Evolutionary conservation across 2,329 filamentous ascomycete species (phyloP).

Genomic region (Aspergillus sp.): DNA sequence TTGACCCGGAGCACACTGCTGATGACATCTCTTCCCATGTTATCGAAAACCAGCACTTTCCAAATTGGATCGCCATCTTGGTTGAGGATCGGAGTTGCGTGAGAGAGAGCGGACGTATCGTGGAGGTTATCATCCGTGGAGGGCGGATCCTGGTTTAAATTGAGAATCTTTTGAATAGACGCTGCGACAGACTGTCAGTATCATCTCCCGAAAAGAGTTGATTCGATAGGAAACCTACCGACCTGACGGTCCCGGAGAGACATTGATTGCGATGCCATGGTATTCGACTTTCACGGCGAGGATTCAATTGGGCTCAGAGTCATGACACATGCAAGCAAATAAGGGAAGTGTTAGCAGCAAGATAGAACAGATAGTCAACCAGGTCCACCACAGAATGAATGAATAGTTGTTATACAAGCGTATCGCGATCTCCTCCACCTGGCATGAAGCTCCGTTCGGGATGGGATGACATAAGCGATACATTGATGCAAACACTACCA

Average conservation of each 20-base stretch:
- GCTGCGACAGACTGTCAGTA: conserved; percentile 45
- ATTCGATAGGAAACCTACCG: conserved; percentile 43
- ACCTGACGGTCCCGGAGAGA: conserved; percentile 67
- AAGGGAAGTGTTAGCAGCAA: not conserved
- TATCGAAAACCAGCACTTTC: conserved; percentile 96
- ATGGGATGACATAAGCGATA: conserved; percentile 19
- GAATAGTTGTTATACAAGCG: not conserved
- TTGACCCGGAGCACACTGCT: conserved; percentile 92
- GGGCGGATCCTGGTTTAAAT: conserved; percentile 70
- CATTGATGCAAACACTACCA: conserved; percentile 19
- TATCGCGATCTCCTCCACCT: conserved; percentile 19
- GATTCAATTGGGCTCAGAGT: conserved; percentile 7
- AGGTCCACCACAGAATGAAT: not conserved
- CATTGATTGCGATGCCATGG: conserved; percentile 51
- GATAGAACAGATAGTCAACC: not conserved
- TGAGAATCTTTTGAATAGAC: conserved; percentile 91
- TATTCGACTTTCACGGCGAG: conserved; percentile 18
- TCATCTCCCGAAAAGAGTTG: not conserved
- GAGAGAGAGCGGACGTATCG: conserved; percentile 56
- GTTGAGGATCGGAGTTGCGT: conserved; percentile 73
- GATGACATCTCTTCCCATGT: conserved; percentile 85
- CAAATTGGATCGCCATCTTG: conserved; percentile 88
- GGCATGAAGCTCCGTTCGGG: conserved; percentile 19
- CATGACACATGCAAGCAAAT: conserved; percentile 13
- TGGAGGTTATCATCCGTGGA: conserved; percentile 51